Evolutionary conservation across 805 yeast genomes (phyloP).

Genomic region (Pichia nanzhaoensis): DNA sequence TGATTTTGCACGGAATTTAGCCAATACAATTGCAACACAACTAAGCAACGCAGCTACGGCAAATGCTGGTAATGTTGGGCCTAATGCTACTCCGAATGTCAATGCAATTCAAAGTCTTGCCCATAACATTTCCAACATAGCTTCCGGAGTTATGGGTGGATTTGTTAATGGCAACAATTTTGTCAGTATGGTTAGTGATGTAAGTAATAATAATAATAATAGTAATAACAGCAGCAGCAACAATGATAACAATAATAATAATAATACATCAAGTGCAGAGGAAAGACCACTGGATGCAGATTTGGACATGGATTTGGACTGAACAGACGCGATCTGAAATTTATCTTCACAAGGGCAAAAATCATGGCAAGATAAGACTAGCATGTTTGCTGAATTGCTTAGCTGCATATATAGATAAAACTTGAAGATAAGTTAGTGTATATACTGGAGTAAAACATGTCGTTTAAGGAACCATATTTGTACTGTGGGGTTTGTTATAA

Average conservation of each 20-base stretch:
- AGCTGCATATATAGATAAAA: not conserved
- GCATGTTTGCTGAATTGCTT: too few species aligned
- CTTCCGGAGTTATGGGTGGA: constrained; percentile 6
- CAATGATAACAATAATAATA: not conserved
- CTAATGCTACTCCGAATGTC: constrained; percentile 3
- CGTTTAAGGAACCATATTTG: constrained; percentile 5
- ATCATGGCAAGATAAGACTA: too few species aligned
- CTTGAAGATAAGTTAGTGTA: not conserved
- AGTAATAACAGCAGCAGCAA: not conserved
- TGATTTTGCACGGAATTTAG: constrained; percentile 11
- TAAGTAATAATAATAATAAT: not conserved
- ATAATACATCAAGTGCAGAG: not conserved
- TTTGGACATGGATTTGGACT: constrained; percentile 11
- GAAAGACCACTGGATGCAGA: constrained; percentile 3
- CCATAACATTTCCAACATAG: constrained; percentile 3
- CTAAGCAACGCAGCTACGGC: constrained; percentile 3
- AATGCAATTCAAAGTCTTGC: constrained; percentile 3
- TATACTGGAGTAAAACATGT: not conserved
- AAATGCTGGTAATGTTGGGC: not conserved
- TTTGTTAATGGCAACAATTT: not conserved
- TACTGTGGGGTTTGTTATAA: constrained; percentile 6
- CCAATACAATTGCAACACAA: constrained; percentile 10
- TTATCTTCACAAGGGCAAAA: not conserved
- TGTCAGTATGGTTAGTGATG: not conserved
- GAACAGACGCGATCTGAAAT: not conserved